Evolutionary conservation across 2,329 filamentous ascomycete species (phyloP).

Genomic region (Botrytis squamosa): DNA sequence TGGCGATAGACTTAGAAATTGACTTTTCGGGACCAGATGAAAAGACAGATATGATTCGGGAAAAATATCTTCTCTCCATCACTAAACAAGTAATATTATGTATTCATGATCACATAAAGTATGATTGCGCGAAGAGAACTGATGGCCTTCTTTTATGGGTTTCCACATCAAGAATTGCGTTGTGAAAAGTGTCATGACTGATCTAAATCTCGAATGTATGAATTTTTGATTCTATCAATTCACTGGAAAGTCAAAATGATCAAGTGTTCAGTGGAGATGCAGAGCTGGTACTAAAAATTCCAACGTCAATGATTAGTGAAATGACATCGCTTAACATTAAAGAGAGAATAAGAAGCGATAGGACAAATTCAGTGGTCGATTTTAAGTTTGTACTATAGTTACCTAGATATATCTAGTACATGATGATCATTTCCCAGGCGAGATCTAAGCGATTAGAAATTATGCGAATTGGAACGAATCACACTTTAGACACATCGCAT

Average conservation of each 20-base stretch:
- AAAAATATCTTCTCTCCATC: too few relatives aligned
- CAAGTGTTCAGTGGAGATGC: background rate
- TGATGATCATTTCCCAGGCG: background rate
- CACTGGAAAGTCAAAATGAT: background rate
- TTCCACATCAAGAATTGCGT: too few relatives aligned
- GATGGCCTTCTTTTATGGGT: accelerated
- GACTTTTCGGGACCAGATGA: too few relatives aligned
- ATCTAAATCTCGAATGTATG: accelerated
- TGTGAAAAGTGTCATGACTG: background rate
- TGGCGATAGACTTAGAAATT: too few relatives aligned
- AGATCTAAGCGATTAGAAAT: background rate
- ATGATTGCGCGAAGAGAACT: too few relatives aligned
- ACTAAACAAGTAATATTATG: too few relatives aligned
- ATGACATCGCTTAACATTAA: background rate
- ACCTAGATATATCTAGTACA: background rate
- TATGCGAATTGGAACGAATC: background rate
- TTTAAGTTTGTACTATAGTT: background rate
- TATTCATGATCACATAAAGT: too few relatives aligned
- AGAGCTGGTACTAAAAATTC: background rate
- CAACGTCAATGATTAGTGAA: background rate
- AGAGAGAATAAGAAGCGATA: background rate
- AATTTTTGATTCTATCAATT: background rate
- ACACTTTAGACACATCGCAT: background rate
- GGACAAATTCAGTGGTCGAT: too few relatives aligned
- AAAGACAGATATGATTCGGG: too few relatives aligned